phyloP scores from a whole-genome alignment of 2,329 filamentous ascomycete genomes.

The Salinomyces thailandicus region DNA sequence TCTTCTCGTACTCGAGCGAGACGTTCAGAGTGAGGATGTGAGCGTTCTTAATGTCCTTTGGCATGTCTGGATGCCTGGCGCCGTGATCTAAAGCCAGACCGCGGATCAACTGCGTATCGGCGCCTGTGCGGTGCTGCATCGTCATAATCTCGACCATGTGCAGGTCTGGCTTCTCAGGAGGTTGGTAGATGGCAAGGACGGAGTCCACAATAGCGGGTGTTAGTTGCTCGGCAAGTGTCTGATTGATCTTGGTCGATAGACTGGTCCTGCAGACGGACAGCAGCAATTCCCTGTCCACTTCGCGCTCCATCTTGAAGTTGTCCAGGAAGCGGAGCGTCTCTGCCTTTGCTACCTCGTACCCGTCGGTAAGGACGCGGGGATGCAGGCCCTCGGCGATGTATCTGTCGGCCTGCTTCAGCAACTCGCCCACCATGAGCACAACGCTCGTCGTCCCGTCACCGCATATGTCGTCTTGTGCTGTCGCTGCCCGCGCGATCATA shows the following conservation, averaged over 20 bases:
- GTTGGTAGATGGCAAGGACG: conserved; percentile 84
- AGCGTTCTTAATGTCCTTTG: conserved; percentile 89
- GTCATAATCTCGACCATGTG: conserved; percentile 99
- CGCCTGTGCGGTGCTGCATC: conserved; percentile 95
- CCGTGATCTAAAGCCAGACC: conserved; percentile 91
- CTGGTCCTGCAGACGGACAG: conserved; percentile 89
- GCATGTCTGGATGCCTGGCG: conserved; percentile 95
- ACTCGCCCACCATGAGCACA: conserved; percentile 87
- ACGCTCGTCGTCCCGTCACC: conserved; percentile 97
- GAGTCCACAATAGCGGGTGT: conserved; percentile 94
- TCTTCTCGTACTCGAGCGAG: conserved; percentile 96
- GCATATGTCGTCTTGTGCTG: conserved; percentile 95
- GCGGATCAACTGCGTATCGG: conserved; percentile 90
- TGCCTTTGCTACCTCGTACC: conserved; percentile 91
- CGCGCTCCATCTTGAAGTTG: conserved; percentile 75
- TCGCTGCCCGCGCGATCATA: conserved; percentile 72
- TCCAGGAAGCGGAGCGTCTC: conserved; percentile 94
- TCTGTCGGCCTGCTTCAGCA: conserved; percentile 93
- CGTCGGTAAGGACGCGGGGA: conserved; percentile 91
- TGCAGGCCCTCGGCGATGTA: conserved; percentile 96
- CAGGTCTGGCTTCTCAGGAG: conserved; percentile 83
- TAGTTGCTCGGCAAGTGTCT: conserved; percentile 75
- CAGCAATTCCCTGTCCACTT: conserved; percentile 87
- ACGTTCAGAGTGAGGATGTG: conserved; percentile 93
- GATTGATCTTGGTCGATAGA: conserved; percentile 88